Base-by-base conservation (phyloP, 768 basidiomycete species). In the Fibroporia radiculosa region DNA sequence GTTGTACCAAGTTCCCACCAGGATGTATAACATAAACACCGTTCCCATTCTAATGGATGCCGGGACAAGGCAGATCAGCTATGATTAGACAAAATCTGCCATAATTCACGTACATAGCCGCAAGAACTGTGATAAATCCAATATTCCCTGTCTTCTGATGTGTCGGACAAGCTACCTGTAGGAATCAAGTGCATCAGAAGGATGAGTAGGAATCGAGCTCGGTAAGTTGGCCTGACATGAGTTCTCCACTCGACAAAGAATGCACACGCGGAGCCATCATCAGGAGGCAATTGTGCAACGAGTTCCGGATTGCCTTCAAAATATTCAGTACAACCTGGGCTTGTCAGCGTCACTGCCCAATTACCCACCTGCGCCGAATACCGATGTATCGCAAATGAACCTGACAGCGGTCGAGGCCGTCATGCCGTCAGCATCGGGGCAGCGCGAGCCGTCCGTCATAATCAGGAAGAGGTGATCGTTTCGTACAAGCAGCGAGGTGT, bases 211-310 rank as follows among this genome's bases (percentile, higher is more conserved):
- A 34, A 33, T 16, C 25, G 12, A 2, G 20, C 11, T 18, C 19
- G 14, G 7, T 22, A 19, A 10, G n/a, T n/a, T 16, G 6, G 25
- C 7, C 39, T 24, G 25, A 39, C 33, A 44, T 78, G 79, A 4
- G 85, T 91, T 44, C 73, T 69, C 91, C 91, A 93, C 66, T 93
- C 88, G 29, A 93, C 64, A 47, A 84, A 75, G 58, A 82, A 92
- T 11, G 79, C 74, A 60, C 91, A 93, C n/a, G 77, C 78, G 22
- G 57, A 57, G 7, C 81, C 74, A 26, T 83, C 78, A 13, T 76
- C 73, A 6, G 78, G 77, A 4, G 85, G 85, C 19, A 90, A 74
- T 39, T 84, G 78, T 1, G 77, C 80, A 2, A 89, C 61, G 3
- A 93, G 69, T 13, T 64, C 55, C 6, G 79, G 78, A 35, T 60